A percentile compares a stretch with the other conserved stretches of the same genome.
phyloP scores from a whole-genome alignment of 2,329 filamentous ascomycete genomes.

The Canariomyces notabilis region DNA sequence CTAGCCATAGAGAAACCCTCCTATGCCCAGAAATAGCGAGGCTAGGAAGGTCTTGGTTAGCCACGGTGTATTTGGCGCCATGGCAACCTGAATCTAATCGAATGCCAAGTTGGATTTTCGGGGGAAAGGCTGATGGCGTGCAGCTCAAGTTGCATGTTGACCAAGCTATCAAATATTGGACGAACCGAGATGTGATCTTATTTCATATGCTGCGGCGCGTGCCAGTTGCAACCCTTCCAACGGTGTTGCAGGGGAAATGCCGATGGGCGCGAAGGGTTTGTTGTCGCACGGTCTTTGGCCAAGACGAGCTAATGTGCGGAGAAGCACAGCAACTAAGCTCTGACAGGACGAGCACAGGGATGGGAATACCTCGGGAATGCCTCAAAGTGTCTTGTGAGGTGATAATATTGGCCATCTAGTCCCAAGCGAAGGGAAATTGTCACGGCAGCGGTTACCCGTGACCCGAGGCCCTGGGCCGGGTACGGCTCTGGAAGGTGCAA shows the following conservation, averaged over 20 bases:
- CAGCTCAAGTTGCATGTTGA: too few relatives aligned
- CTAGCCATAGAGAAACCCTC: conserved; percentile 38
- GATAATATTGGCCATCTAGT: too few relatives aligned
- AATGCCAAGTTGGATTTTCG: neutral
- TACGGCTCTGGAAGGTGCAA: too few relatives aligned
- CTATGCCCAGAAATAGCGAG: conserved; percentile 36
- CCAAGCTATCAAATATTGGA: too few relatives aligned
- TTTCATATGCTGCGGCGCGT: neutral
- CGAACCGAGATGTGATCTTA: neutral
- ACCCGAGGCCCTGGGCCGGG: too few relatives aligned
- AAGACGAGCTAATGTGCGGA: conserved; percentile 13
- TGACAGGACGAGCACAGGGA: neutral
- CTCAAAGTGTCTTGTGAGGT: too few relatives aligned
- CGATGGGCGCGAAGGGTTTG: conserved; percentile 2
- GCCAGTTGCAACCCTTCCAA: neutral
- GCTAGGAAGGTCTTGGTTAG: conserved; percentile 37
- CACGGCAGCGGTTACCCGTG: too few relatives aligned
- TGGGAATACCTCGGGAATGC: too few relatives aligned
- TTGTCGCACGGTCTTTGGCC: neutral
- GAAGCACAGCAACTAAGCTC: conserved; percentile 1
- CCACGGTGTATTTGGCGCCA: conserved; percentile 19
- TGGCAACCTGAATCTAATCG: neutral
- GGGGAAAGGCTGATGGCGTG: neutral
- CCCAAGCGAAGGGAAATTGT: too few relatives aligned
- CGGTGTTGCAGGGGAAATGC: conserved; percentile 3